phyloP scores from a whole-genome alignment of 2,329 filamentous ascomycete genomes.

The Lecanoromycetidae sp. region DNA sequence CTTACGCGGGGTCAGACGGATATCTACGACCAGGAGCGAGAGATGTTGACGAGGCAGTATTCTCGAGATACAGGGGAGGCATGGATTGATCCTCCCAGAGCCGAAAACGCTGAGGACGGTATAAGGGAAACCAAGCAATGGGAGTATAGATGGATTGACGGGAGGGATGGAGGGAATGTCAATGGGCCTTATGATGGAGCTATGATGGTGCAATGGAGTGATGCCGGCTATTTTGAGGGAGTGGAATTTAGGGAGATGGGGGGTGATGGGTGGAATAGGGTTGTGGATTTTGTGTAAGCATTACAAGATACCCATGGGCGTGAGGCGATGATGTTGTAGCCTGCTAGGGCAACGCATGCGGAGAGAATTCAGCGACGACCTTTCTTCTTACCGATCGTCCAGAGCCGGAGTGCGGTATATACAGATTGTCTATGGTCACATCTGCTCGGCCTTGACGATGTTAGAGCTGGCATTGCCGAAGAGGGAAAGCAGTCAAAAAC shows the following conservation, averaged over 20 bases:
- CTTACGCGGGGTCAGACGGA: slow-evolving; percentile 72
- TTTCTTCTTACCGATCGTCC: too few species aligned
- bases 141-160: slow-evolving; percentile 90
- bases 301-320: not conserved
- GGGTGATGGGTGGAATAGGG: slow-evolving; percentile 40
- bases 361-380: too few species aligned
- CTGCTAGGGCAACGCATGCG: too few species aligned
- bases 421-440: too few species aligned
- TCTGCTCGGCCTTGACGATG: too few species aligned
- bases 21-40: slow-evolving; percentile 83
- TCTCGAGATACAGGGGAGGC: slow-evolving; percentile 73
- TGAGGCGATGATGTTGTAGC: too few species aligned
- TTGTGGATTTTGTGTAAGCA: slow-evolving; percentile 40
- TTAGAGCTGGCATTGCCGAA: too few species aligned
- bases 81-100: slow-evolving; percentile 50
- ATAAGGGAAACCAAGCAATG: slow-evolving; percentile 43
- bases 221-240: slow-evolving; percentile 86
- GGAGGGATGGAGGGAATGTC: slow-evolving; percentile 61
- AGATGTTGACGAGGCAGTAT: slow-evolving; percentile 72
- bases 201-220: slow-evolving; percentile 84
- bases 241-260: slow-evolving; percentile 57
- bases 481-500: too few species aligned
- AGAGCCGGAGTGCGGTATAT: too few species aligned
- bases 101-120: slow-evolving; percentile 20
- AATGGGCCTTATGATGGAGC: slow-evolving; percentile 79